A percentile compares a stretch with the other conserved stretches of the same genome.
phyloP scores from a whole-genome alignment of 139 green algal genomes.

The Chlamydomonas schloesseri region DNA sequence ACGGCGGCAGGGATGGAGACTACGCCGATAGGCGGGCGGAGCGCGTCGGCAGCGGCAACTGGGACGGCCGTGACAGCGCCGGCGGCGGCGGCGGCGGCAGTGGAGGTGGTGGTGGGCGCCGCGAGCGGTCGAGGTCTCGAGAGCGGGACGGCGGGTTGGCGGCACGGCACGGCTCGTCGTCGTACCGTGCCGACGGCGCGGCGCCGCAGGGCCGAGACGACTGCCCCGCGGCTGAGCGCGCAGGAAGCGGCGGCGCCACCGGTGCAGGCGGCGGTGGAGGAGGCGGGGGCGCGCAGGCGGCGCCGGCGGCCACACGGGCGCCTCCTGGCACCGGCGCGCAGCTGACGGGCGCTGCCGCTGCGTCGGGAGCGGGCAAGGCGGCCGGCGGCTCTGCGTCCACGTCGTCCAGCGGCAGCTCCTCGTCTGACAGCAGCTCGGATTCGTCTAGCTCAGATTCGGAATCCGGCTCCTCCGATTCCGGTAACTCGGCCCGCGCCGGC shows the following conservation, averaged over 20 bases:
- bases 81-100: neutral
- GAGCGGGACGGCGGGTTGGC: neutral
- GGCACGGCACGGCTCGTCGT: too few species aligned
- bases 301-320: neutral
- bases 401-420: neutral
- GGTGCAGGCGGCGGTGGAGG: neutral
- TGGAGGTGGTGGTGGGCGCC: neutral
- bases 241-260: neutral
- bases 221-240: neutral
- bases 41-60: neutral
- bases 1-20: neutral
- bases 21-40: neutral
- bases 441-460: constrained; percentile 1
- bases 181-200: too few species aligned
- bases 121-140: neutral
- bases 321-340: neutral
- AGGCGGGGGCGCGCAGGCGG: neutral
- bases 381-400: neutral
- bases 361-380: neutral
- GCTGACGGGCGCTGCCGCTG: neutral
- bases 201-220: too few species aligned
- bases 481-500: neutral
- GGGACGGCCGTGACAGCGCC: neutral
- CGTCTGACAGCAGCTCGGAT: constrained; percentile 26
- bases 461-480: constrained; percentile 21